These are phyloP conservation scores for Bonia amplexicaulis DNA, from an alignment of 176 grass and related monocot species.

Conservation along the genomic window DNA sequence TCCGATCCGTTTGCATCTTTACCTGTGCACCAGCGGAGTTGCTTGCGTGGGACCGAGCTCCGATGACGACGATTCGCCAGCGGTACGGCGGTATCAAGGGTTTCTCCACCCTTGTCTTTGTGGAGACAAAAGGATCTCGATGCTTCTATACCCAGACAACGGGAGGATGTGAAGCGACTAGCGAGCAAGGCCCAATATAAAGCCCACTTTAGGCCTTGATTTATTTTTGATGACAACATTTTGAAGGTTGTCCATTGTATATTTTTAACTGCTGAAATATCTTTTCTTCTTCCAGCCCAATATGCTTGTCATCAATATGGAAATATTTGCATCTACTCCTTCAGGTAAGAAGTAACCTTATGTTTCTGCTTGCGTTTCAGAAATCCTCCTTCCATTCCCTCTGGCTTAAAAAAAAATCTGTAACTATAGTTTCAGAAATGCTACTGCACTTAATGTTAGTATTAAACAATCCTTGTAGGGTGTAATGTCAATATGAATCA, in stretches of 20 bases:
- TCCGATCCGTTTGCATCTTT: too few species aligned
- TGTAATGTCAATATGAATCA: not conserved
- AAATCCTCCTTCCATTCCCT: not conserved
- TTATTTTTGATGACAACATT: too few species aligned
- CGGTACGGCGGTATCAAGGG: not conserved
- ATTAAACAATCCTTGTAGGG: not conserved
- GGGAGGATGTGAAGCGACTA: not conserved
- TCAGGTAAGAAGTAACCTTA: slow-evolving; percentile 46
- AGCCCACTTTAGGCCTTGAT: not conserved
- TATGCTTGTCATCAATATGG: slow-evolving; percentile 91
- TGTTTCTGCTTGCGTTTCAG: slow-evolving; percentile 18
- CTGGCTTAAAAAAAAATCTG: not conserved
- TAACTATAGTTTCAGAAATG: not conserved
- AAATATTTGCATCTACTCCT: slow-evolving; percentile 75
- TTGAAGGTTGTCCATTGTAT: too few species aligned
- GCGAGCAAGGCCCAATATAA: not conserved
- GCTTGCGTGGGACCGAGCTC: not conserved
- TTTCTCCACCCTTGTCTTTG: not conserved
- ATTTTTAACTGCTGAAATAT: not conserved
- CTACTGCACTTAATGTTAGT: not conserved
- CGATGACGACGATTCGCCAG: not conserved
- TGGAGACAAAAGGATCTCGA: not conserved
- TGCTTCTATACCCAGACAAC: not conserved
- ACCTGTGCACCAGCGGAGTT: not conserved
- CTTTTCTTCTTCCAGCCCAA: slow-evolving; percentile 69